These are phyloP conservation scores for Geum urbanum DNA, from an alignment of 306 rosid genomes.

Conservation along the genomic window DNA sequence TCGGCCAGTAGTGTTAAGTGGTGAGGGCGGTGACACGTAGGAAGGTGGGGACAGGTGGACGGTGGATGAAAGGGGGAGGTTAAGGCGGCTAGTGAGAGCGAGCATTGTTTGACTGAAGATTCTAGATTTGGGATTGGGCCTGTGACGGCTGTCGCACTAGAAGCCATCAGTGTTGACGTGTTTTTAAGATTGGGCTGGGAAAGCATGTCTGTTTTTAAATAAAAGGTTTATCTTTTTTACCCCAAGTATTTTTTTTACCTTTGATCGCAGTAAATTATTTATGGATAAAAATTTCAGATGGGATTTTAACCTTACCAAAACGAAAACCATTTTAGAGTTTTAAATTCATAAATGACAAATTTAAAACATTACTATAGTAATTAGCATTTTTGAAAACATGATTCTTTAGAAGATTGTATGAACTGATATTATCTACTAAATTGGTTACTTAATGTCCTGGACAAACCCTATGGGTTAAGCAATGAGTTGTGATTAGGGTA, in stretches of 20 bases:
- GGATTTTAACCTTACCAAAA: no score
- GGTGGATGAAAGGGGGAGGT: not conserved
- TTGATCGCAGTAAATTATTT: no score
- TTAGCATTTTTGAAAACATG: not conserved
- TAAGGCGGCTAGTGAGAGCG: not conserved
- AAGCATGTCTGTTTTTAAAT: no score
- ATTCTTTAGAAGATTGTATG: no score
- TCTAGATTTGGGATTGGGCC: not conserved
- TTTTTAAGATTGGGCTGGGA: not conserved
- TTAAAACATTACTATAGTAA: not conserved
- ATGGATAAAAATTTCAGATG: no score
- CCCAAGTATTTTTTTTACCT: no score
- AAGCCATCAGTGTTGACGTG: not conserved
- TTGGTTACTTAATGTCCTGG: not conserved
- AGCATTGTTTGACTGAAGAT: slow-evolving; percentile 13
- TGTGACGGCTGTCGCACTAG: not conserved
- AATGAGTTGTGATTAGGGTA: not conserved
- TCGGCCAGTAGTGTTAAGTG: no score
- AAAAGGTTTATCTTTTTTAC: no score
- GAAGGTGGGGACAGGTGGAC: not conserved
- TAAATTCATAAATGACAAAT: not conserved
- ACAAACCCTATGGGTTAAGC: not conserved
- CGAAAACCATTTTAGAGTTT: no score
- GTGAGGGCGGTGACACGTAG: slow-evolving; percentile 12
- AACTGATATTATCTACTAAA: no score